phyloP scores from a whole-genome alignment of 148 eudicot genomes.

The Arbutus unedo region DNA sequence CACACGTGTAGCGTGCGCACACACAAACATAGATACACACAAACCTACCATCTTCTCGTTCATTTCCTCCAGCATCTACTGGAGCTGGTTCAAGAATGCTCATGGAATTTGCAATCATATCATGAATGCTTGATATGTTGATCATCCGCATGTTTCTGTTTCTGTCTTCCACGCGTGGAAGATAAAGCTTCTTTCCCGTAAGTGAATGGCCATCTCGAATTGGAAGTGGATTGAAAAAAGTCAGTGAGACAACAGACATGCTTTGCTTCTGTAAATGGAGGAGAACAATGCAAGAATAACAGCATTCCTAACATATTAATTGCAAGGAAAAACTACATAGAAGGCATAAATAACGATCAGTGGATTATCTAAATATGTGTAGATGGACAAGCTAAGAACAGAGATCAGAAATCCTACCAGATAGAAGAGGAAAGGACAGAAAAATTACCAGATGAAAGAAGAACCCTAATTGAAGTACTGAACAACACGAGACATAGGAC shows the following conservation, averaged over 20 bases:
- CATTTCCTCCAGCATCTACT: conserved; percentile 70
- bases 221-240: conserved; percentile 18
- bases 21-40: too few relatives aligned
- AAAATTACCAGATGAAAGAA: neutral
- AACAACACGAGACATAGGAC: conserved; percentile 8
- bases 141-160: conserved; percentile 93
- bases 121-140: conserved; percentile 58
- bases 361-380: neutral
- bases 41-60: conserved; percentile 79
- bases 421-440: neutral
- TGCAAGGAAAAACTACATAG: neutral
- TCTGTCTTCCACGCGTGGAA: conserved; percentile 94
- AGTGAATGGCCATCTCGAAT: conserved; percentile 36
- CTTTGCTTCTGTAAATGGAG: neutral
- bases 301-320: neutral
- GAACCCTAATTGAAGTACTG: neutral
- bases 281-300: neutral
- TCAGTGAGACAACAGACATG: conserved; percentile 3
- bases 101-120: conserved; percentile 90
- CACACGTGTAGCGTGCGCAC: neutral
- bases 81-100: conserved; percentile 86
- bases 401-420: neutral
- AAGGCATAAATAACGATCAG: neutral
- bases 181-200: conserved; percentile 60
- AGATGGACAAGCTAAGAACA: neutral